These are phyloP conservation scores for Naematelia aurantialba DNA, from an alignment of 768 basidiomycete species.

Conservation along the genomic window DNA sequence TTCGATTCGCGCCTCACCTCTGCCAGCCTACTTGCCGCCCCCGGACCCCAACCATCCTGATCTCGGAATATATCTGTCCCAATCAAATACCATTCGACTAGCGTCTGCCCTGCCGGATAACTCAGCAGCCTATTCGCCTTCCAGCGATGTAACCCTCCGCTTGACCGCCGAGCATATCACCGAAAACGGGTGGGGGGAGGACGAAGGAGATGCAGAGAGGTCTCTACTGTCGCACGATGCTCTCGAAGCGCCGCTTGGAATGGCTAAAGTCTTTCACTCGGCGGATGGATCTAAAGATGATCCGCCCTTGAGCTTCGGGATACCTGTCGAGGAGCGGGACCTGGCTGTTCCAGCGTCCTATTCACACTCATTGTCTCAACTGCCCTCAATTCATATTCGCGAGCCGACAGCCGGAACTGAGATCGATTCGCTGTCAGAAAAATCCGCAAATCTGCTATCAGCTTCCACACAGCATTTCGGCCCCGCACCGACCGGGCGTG, in stretches of 20 bases:
- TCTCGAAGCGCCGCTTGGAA: slow-evolving; percentile 3
- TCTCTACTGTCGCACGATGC: slow-evolving; percentile 16
- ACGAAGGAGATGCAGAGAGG: slow-evolving; percentile 25
- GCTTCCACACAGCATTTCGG: slow-evolving; percentile 45
- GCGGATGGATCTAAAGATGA: neutral
- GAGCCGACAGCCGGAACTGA: slow-evolving; percentile 12
- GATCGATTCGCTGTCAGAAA: neutral
- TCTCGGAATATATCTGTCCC: slow-evolving; percentile 25
- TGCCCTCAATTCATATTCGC: slow-evolving; percentile 20
- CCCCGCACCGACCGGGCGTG: slow-evolving; percentile 45
- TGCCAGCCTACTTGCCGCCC: slow-evolving; percentile 26
- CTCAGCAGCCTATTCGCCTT: slow-evolving; percentile 24
- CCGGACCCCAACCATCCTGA: slow-evolving; percentile 42
- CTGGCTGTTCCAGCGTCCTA: slow-evolving; percentile 21
- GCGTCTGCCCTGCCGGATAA: slow-evolving; percentile 5
- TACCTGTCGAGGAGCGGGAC: slow-evolving; percentile 23
- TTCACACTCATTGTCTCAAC: slow-evolving; percentile 5
- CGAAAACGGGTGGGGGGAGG: neutral
- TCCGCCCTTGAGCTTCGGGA: neutral
- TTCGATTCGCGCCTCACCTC: slow-evolving; percentile 11
- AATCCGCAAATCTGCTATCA: slow-evolving; percentile 6
- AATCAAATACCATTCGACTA: slow-evolving; percentile 27
- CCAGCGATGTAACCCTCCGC: neutral
- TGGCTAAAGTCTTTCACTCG: neutral
- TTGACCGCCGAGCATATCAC: slow-evolving; percentile 5